Evolutionary conservation across 2,329 filamentous ascomycete species (phyloP).

Genomic region (Arthroderma sp.): DNA sequence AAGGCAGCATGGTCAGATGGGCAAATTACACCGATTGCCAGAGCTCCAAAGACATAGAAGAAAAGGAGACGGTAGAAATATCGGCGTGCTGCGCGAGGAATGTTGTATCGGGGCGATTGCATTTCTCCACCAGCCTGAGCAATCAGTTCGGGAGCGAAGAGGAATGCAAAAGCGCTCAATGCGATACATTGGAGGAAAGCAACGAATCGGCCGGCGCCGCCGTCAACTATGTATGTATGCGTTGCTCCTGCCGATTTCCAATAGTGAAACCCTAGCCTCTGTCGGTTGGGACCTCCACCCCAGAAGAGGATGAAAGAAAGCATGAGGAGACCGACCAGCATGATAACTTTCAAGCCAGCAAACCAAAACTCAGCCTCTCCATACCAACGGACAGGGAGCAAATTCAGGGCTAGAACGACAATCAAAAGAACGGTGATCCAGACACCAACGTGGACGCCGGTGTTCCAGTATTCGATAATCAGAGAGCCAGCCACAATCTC

Average conservation of each 20-base stretch:
- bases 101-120: constrained; percentile 43
- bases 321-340: constrained; percentile 38
- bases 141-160: constrained; percentile 43
- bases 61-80: constrained; percentile 51
- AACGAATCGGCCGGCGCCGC: constrained; percentile 38
- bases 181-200: constrained; percentile 40
- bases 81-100: constrained; percentile 45
- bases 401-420: constrained; percentile 41
- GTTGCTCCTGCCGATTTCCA: constrained; percentile 38
- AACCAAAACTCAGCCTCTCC: constrained; percentile 45
- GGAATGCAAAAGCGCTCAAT: constrained; percentile 41
- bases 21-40: constrained; percentile 49
- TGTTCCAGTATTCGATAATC: constrained; percentile 51
- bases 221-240: constrained; percentile 35
- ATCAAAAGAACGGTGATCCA: constrained; percentile 47
- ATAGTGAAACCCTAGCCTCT: constrained; percentile 39
- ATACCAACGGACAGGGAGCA: constrained; percentile 37
- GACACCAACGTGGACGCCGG: constrained; percentile 30
- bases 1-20: constrained; percentile 40
- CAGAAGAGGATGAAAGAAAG: constrained; percentile 43
- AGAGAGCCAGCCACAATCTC: constrained; percentile 54
- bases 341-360: constrained; percentile 38
- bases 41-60: constrained; percentile 45
- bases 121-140: constrained; percentile 47
- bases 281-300: constrained; percentile 40